Evolutionary conservation across 208 protist species (phyloP).

Genomic region (Angomonas ambiguus): DNA sequence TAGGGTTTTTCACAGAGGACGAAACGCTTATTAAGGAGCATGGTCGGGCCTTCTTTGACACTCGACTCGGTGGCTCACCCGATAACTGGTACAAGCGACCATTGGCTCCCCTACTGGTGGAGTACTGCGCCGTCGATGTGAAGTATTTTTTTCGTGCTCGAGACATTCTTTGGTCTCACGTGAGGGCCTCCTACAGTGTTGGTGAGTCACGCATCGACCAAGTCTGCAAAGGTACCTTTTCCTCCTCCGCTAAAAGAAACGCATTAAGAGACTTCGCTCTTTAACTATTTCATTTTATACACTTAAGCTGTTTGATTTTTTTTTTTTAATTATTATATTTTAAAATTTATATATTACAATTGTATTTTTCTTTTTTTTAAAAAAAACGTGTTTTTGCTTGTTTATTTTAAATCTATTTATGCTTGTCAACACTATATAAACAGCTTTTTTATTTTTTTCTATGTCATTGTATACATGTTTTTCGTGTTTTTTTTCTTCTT

Average conservation of each 20-base stretch:
- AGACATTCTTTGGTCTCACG: slow-evolving; percentile 24
- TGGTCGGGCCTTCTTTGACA: slow-evolving; percentile 41
- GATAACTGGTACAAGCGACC: slow-evolving; percentile 49
- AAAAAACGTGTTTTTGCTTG: not conserved
- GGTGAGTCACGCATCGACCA: slow-evolving; percentile 21
- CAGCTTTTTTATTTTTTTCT: slow-evolving; percentile 6
- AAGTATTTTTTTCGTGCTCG: slow-evolving; percentile 58
- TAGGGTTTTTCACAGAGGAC: slow-evolving; percentile 31
- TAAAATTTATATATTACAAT: slow-evolving; percentile 7
- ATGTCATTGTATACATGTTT: not conserved
- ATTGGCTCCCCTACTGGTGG: slow-evolving; percentile 33
- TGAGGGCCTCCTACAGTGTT: slow-evolving; percentile 17
- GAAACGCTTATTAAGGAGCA: slow-evolving; percentile 36
- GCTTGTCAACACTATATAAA: not conserved
- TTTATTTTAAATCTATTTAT: slow-evolving; percentile 1
- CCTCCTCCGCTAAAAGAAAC: slow-evolving; percentile 25
- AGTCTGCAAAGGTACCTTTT: slow-evolving; percentile 30
- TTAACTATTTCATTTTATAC: slow-evolving; percentile 6
- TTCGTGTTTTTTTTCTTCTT: slow-evolving; percentile 4
- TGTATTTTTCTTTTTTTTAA: slow-evolving; percentile 1
- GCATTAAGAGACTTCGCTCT: slow-evolving; percentile 29
- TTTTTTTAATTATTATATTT: slow-evolving; percentile 17
- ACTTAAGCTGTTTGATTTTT: not conserved
- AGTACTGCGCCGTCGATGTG: slow-evolving; percentile 62
- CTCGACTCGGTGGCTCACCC: slow-evolving; percentile 33